phyloP scores from a whole-genome alignment of 306 rosid genomes.

The Ziziphus jujuba region DNA sequence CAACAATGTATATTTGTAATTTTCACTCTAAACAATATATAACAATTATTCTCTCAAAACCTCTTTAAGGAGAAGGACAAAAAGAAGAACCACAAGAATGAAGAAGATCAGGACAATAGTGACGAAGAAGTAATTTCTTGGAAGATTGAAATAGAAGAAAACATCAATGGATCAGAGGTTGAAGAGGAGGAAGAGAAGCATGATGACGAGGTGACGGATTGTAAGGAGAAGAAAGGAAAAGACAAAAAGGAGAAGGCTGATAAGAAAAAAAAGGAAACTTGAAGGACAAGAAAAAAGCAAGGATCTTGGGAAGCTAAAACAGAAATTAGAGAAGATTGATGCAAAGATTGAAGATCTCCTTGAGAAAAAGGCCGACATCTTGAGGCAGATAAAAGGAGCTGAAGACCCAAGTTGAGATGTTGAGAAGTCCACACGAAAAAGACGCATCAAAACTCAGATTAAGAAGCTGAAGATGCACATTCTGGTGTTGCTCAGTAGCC shows the following conservation, averaged over 20 bases:
- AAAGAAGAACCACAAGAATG: constrained; percentile 16
- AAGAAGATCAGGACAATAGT: constrained; percentile 9
- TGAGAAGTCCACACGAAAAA: constrained; percentile 15
- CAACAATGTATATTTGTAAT: no score
- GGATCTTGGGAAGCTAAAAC: constrained; percentile 46
- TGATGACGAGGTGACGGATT: constrained; percentile 22
- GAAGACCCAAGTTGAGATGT: constrained; percentile 27
- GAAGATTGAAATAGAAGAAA: constrained; percentile 24
- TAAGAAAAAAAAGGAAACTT: constrained; percentile 48
- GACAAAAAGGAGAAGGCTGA: constrained; percentile 43
- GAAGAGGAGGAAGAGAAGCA: constrained; percentile 26
- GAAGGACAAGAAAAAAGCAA: constrained; percentile 41
- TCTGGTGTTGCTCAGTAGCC: no score
- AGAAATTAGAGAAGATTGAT: constrained; percentile 56
- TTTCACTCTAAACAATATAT: no score
- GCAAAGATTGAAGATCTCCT: constrained; percentile 53
- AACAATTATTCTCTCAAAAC: no score
- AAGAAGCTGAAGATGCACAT: no score
- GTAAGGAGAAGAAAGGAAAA: constrained; percentile 26
- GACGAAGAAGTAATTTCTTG: constrained; percentile 13
- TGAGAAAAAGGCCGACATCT: constrained; percentile 44
- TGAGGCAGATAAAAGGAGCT: constrained; percentile 55
- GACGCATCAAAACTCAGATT: no score
- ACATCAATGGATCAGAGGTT: no score
- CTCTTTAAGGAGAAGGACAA: neutral